Percentiles rank a stretch among this genome's conserved stretches.
Conservation (phyloP, 1,284 basidiomycete genomes). For the Naganishia liquefaciens region DNA sequence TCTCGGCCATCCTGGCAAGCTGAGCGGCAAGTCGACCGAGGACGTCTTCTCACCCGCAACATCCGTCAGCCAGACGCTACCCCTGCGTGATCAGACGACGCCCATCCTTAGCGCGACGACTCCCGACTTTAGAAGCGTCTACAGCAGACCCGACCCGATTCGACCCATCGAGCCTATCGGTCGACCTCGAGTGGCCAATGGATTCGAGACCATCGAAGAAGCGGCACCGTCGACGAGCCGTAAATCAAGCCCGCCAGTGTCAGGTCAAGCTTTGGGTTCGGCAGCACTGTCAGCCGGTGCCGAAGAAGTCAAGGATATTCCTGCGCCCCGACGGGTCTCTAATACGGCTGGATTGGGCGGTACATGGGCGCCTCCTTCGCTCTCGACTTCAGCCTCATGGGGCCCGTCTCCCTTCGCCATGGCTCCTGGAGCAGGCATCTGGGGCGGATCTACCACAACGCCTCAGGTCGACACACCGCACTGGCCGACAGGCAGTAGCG, state of each 20-base stretch:
- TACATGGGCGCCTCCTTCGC: conserved; percentile 23
- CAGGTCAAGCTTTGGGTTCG: conserved; percentile 30
- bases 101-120: conserved; percentile 17
- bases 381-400: conserved; percentile 23
- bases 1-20: conserved; percentile 18
- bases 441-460: conserved; percentile 22
- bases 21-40: conserved; percentile 12
- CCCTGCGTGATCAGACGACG: conserved; percentile 25
- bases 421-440: conserved; percentile 26
- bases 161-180: conserved; percentile 34
- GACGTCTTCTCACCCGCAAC: conserved; percentile 14
- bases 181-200: conserved; percentile 28
- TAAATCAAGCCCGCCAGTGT: conserved; percentile 2
- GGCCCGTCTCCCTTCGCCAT: conserved; percentile 24
- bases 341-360: conserved; percentile 29
- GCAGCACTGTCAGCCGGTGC: conserved; percentile 33
- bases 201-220: conserved; percentile 24
- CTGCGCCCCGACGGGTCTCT: conserved; percentile 33
- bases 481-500: conserved; percentile 19
- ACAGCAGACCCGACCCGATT: conserved; percentile 30
- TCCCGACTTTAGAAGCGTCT: conserved; percentile 27
- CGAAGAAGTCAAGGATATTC: conserved; percentile 32
- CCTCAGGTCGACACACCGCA: conserved; percentile 18
- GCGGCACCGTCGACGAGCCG: conserved; percentile 1
- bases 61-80: conserved; percentile 8